phyloP scores from a whole-genome alignment of 2,329 filamentous ascomycete genomes.

The Colletotrichum agaves region DNA sequence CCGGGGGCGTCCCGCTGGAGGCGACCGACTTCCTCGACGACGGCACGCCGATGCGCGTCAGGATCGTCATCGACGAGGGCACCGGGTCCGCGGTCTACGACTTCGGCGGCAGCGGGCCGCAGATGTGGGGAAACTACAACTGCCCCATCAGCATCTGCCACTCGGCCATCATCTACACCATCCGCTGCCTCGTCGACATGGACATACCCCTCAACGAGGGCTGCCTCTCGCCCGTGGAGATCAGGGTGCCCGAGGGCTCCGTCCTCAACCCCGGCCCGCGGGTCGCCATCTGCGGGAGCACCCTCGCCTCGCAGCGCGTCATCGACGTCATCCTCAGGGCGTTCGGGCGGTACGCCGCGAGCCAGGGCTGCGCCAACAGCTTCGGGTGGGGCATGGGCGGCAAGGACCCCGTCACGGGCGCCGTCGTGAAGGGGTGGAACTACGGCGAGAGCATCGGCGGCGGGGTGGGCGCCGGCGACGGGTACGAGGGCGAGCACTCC shows the following conservation, averaged over 20 bases:
- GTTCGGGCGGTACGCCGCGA: constrained; percentile 42
- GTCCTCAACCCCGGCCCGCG: constrained; percentile 48
- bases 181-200: constrained; percentile 48
- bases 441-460: constrained; percentile 49
- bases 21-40: constrained; percentile 50
- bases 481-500: constrained; percentile 44
- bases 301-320: constrained; percentile 53
- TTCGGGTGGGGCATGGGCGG: constrained; percentile 50
- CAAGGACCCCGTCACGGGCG: constrained; percentile 41
- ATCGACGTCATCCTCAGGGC: constrained; percentile 48
- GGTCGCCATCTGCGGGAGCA: constrained; percentile 67
- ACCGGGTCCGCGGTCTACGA: constrained; percentile 50
- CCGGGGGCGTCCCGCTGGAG: constrained; percentile 19
- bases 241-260: constrained; percentile 46
- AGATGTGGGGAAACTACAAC: constrained; percentile 50
- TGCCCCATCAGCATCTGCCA: constrained; percentile 50
- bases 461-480: constrained; percentile 46
- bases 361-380: constrained; percentile 47
- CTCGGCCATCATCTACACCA: constrained; percentile 52
- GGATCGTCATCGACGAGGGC: constrained; percentile 44
- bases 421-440: constrained; percentile 39
- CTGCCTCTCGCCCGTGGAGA: constrained; percentile 48
- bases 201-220: constrained; percentile 54
- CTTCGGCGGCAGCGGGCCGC: constrained; percentile 49
- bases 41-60: constrained; percentile 48